Conservation (phyloP, 2,329 filamentous ascomycete genomes). For the Rosellinia necatrix region DNA sequence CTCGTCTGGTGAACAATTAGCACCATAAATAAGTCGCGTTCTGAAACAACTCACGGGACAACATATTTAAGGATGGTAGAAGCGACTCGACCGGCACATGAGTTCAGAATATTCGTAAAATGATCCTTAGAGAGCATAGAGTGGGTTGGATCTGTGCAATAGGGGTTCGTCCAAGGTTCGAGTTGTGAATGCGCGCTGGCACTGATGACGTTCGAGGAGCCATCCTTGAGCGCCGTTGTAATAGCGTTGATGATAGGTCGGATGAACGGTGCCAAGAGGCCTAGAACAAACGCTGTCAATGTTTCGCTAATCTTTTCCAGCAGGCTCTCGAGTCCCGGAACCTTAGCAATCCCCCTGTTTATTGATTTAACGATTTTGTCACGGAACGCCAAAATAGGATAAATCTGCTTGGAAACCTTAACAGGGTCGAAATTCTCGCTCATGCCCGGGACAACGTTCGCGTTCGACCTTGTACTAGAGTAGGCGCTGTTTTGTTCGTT, state of each 20-base stretch:
- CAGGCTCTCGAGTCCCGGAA: slow-evolving; percentile 87
- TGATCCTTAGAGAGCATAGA: slow-evolving; percentile 85
- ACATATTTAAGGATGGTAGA: slow-evolving; percentile 81
- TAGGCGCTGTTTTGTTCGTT: slow-evolving; percentile 38
- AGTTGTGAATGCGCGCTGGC: slow-evolving; percentile 75
- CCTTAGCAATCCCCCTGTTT: slow-evolving; percentile 83
- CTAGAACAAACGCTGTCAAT: slow-evolving; percentile 88
- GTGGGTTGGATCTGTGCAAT: slow-evolving; percentile 78
- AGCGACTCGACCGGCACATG: slow-evolving; percentile 75
- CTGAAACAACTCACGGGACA: slow-evolving; percentile 65
- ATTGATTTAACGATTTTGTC: slow-evolving; percentile 92
- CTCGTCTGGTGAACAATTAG: slow-evolving; percentile 55
- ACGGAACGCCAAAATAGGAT: slow-evolving; percentile 90
- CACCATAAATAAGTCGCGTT: neutral
- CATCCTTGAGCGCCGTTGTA: slow-evolving; percentile 81
- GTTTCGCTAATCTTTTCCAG: slow-evolving; percentile 94
- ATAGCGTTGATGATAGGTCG: slow-evolving; percentile 88
- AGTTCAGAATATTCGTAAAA: slow-evolving; percentile 79
- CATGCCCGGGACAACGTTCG: slow-evolving; percentile 73
- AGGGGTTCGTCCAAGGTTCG: slow-evolving; percentile 78
- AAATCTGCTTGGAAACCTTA: slow-evolving; percentile 80
- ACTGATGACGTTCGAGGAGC: slow-evolving; percentile 72
- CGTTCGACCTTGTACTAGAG: slow-evolving; percentile 49
- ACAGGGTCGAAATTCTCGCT: slow-evolving; percentile 77
- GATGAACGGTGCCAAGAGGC: slow-evolving; percentile 87